Conservation (phyloP, 169 alveolate genomes). For the Cryptosporidium ryanae region DNA sequence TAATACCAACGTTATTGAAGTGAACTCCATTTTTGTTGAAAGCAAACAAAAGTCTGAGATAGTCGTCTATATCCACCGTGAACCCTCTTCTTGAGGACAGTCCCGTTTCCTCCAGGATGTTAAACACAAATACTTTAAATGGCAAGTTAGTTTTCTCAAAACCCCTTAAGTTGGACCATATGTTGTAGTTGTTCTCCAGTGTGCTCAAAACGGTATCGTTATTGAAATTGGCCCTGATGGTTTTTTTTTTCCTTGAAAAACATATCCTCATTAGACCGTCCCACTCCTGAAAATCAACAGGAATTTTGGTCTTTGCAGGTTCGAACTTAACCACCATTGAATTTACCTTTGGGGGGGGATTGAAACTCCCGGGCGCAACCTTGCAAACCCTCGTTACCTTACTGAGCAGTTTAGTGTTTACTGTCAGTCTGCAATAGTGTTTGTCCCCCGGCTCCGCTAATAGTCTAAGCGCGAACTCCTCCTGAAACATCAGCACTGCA, state of each 20-base stretch:
- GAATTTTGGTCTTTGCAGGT: slow-evolving; percentile 85
- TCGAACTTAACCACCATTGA: slow-evolving; percentile 97
- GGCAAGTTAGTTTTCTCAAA: slow-evolving; percentile 77
- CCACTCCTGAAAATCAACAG: slow-evolving; percentile 96
- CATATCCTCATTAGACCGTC: slow-evolving; percentile 97
- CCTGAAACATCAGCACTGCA: slow-evolving; percentile 99
- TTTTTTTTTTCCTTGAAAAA: slow-evolving; percentile 96
- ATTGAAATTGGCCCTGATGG: slow-evolving; percentile 95
- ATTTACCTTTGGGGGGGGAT: slow-evolving; percentile 99
- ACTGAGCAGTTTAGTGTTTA: slow-evolving; percentile 92
- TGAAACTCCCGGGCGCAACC: slow-evolving; percentile 96
- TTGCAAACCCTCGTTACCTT: slow-evolving; percentile 92
- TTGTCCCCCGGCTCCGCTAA: slow-evolving; percentile 94
- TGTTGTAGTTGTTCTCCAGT: slow-evolving; percentile 93
- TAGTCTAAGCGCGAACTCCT: slow-evolving; percentile 99
- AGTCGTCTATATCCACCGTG: slow-evolving; percentile 88
- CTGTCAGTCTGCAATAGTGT: slow-evolving; percentile 96
- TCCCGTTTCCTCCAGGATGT: slow-evolving; percentile 81
- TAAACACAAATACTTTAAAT: slow-evolving; percentile 75
- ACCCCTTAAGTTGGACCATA: slow-evolving; percentile 85
- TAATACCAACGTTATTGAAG: slow-evolving; percentile 75
- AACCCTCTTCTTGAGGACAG: slow-evolving; percentile 85
- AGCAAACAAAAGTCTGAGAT: slow-evolving; percentile 86
- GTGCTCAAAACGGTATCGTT: slow-evolving; percentile 91
- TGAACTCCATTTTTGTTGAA: slow-evolving; percentile 91